Evolutionary conservation across 257 asterid genomes (phyloP).

Genomic region (Ocimum tenuiflorum): DNA sequence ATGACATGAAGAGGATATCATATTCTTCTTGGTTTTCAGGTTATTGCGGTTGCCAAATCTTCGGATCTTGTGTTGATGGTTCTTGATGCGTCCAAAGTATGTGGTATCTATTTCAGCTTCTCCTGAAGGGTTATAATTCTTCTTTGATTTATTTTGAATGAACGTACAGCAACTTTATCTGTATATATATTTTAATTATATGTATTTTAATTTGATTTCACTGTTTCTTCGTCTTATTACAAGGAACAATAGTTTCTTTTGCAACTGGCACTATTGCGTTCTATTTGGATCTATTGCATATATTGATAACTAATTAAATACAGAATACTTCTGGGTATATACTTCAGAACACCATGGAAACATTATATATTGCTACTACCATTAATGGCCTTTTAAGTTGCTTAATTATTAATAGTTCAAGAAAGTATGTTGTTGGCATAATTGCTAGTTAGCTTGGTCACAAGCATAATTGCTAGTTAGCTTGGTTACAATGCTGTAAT

Average conservation of each 20-base stretch:
- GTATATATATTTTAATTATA: too few relatives aligned
- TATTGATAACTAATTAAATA: background rate
- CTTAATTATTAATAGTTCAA: background rate
- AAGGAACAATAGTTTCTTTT: too few relatives aligned
- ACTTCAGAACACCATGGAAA: background rate
- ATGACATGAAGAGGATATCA: background rate
- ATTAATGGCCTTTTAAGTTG: background rate
- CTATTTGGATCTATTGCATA: too few relatives aligned
- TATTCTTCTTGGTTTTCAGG: conserved; percentile 44
- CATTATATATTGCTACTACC: background rate
- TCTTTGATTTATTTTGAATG: background rate
- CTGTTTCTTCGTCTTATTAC: too few relatives aligned
- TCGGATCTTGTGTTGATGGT: conserved; percentile 90
- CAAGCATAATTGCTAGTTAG: background rate
- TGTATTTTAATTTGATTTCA: too few relatives aligned
- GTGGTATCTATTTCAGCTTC: conserved; percentile 13
- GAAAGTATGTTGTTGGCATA: conserved; percentile 1
- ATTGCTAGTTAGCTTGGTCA: background rate
- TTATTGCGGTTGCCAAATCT: conserved; percentile 93
- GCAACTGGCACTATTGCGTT: too few relatives aligned
- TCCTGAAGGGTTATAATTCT: background rate
- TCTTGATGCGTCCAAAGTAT: conserved; percentile 44
- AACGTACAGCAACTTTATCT: background rate
- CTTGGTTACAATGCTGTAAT: background rate
- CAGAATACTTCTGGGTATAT: background rate